Conservation (phyloP, 495 filamentous ascomycete species). For the Amphirosellinia nigrospora region DNA sequence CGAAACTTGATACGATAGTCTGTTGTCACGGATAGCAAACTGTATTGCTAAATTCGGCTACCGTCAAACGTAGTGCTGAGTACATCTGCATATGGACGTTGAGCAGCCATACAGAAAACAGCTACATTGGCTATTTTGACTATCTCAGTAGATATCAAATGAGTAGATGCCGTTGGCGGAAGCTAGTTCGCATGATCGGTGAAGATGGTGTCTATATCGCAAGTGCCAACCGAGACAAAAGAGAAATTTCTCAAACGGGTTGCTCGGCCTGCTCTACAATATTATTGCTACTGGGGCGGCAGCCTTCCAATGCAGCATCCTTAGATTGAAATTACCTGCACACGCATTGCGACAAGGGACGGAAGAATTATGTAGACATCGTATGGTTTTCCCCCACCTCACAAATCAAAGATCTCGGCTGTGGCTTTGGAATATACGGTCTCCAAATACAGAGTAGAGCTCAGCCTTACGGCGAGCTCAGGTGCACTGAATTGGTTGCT, state of each 20-base stretch:
- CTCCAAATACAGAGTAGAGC: constrained; percentile 68
- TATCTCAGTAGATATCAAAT: too few species aligned
- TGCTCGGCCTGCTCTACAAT: too few species aligned
- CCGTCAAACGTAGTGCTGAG: neutral
- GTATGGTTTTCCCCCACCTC: constrained; percentile 88
- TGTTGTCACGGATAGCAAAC: too few species aligned
- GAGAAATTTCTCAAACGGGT: too few species aligned
- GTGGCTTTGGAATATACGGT: constrained; percentile 88
- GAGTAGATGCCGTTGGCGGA: too few species aligned
- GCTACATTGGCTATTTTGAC: neutral
- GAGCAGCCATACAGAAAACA: neutral
- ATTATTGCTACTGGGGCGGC: too few species aligned
- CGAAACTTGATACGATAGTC: too few species aligned
- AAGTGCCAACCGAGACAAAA: too few species aligned
- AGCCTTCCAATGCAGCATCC: too few species aligned
- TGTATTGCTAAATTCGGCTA: neutral
- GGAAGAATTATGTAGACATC: constrained; percentile 64
- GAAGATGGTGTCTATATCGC: too few species aligned
- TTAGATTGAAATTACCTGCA: neutral
- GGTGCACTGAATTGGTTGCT: constrained; percentile 63
- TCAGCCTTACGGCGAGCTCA: constrained; percentile 74
- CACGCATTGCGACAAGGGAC: neutral
- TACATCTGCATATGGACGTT: neutral
- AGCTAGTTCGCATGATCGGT: too few species aligned
- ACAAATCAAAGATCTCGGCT: constrained; percentile 81